Conservation (phyloP, 2,329 filamentous ascomycete species). For the Penicillium polonicum region DNA sequence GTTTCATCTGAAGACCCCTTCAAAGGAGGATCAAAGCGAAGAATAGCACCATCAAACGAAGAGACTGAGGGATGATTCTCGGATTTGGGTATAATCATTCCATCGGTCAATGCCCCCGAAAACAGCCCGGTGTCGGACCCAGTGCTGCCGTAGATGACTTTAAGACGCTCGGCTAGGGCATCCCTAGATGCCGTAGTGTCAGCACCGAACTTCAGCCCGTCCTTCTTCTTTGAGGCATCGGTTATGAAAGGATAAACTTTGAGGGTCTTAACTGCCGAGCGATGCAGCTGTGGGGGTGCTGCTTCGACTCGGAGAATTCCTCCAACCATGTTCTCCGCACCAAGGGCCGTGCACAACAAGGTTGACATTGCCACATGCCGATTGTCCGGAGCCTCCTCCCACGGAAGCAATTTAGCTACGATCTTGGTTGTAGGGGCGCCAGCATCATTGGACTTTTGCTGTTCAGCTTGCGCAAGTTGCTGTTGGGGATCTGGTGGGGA, state of each 20-base stretch:
- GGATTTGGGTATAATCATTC: constrained; percentile 69
- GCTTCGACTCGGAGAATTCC: constrained; percentile 85
- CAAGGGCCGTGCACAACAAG: constrained; percentile 70
- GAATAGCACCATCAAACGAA: constrained; percentile 78
- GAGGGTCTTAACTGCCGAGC: constrained; percentile 64
- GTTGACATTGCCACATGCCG: constrained; percentile 78
- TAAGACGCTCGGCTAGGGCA: constrained; percentile 68
- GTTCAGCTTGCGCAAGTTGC: constrained; percentile 65
- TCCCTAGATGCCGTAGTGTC: constrained; percentile 82
- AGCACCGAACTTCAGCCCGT: constrained; percentile 80
- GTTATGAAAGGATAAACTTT: constrained; percentile 78
- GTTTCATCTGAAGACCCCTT: constrained; percentile 34
- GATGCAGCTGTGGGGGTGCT: constrained; percentile 69
- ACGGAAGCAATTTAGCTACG: constrained; percentile 71
- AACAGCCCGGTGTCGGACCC: constrained; percentile 63
- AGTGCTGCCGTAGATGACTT: constrained; percentile 64
- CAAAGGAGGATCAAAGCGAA: constrained; percentile 69
- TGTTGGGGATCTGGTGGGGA: constrained; percentile 67
- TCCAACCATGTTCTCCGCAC: constrained; percentile 71
- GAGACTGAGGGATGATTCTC: constrained; percentile 54
- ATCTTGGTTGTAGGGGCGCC: constrained; percentile 63
- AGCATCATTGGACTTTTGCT: constrained; percentile 55
- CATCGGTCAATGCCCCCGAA: constrained; percentile 84
- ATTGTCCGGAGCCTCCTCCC: constrained; percentile 84
- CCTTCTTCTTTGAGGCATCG: constrained; percentile 54